A percentile compares a stretch with the other conserved stretches of the same genome.
These are phyloP conservation scores for Hamamelis virginiana DNA, from an alignment of 164 flowering plant genomes.

Conservation along the genomic window DNA sequence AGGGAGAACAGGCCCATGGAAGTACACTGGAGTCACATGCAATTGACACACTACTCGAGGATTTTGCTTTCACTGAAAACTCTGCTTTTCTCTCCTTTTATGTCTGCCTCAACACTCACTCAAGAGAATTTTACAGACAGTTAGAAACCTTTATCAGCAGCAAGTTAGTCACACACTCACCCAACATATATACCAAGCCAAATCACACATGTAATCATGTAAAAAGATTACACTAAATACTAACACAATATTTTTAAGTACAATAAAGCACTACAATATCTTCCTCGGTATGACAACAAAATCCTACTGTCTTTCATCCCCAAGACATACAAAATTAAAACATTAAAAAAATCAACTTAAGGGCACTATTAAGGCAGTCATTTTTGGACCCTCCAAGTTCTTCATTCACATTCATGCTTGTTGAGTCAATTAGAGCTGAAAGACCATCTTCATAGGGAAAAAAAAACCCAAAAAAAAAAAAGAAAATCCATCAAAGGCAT, in stretches of 20 bases:
- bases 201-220: neutral
- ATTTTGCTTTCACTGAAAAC: constrained; percentile 15
- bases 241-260: too few relatives aligned
- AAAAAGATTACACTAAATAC: neutral
- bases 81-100: neutral
- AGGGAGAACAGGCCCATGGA: too few relatives aligned
- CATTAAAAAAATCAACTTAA: neutral
- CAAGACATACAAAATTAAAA: neutral
- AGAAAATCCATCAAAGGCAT: neutral
- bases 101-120: too few relatives aligned
- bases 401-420: constrained; percentile 15
- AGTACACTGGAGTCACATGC: neutral
- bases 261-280: constrained; percentile 8
- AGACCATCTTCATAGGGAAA: constrained; percentile 10
- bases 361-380: constrained; percentile 19
- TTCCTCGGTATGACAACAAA: constrained; percentile 25
- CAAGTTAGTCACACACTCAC: too few relatives aligned
- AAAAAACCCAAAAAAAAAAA: neutral
- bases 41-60: neutral
- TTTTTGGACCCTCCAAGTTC: constrained; percentile 4
- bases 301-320: constrained; percentile 13
- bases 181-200: too few relatives aligned
- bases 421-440: neutral
- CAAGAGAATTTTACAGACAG: too few relatives aligned
- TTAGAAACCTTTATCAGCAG: too few relatives aligned